Percentiles rank a stretch among this genome's conserved stretches.
Conservation (phyloP, 148 eudicot species). For the Beta vulgaris region DNA sequence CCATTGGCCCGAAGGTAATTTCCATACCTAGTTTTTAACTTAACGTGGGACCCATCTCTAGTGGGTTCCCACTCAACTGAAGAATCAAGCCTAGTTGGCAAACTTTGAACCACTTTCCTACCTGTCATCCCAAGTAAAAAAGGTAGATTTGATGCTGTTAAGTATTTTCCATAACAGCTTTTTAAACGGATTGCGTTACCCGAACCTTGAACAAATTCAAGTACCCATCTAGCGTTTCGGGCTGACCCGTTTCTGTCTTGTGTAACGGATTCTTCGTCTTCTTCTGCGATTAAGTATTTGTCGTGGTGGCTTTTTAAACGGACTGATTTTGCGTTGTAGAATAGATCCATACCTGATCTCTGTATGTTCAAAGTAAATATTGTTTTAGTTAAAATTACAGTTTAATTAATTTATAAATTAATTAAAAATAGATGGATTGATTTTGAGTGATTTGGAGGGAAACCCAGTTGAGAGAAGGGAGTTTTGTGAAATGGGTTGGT, state of each 20-base stretch:
- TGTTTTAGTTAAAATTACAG: too few species aligned
- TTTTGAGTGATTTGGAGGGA: background rate
- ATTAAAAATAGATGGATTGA: background rate
- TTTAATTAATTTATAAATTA: too few species aligned
- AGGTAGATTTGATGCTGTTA: slow-evolving; percentile 51
- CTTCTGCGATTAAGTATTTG: slow-evolving; percentile 57
- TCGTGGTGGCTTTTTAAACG: slow-evolving; percentile 56
- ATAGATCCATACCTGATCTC: slow-evolving; percentile 59
- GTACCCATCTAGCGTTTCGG: slow-evolving; percentile 42
- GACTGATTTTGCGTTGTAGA: slow-evolving; percentile 64
- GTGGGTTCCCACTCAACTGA: slow-evolving; percentile 62
- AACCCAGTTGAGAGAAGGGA: slow-evolving; percentile 8
- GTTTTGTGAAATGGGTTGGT: slow-evolving; percentile 19
- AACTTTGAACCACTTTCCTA: slow-evolving; percentile 42
- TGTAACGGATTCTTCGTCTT: slow-evolving; percentile 51
- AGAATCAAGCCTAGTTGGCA: slow-evolving; percentile 36
- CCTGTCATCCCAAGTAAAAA: slow-evolving; percentile 61
- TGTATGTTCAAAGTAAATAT: too few species aligned
- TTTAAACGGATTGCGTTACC: slow-evolving; percentile 31
- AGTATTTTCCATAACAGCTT: slow-evolving; percentile 53
- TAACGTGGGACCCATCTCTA: slow-evolving; percentile 39
- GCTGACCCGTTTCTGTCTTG: slow-evolving; percentile 48
- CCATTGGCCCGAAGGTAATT: slow-evolving; percentile 66
- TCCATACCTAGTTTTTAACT: slow-evolving; percentile 48
- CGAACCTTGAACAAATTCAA: slow-evolving; percentile 34